These are phyloP conservation scores for Pisolithus thermaeus DNA, from an alignment of 1,284 basidiomycete genomes.

Conservation along the genomic window DNA sequence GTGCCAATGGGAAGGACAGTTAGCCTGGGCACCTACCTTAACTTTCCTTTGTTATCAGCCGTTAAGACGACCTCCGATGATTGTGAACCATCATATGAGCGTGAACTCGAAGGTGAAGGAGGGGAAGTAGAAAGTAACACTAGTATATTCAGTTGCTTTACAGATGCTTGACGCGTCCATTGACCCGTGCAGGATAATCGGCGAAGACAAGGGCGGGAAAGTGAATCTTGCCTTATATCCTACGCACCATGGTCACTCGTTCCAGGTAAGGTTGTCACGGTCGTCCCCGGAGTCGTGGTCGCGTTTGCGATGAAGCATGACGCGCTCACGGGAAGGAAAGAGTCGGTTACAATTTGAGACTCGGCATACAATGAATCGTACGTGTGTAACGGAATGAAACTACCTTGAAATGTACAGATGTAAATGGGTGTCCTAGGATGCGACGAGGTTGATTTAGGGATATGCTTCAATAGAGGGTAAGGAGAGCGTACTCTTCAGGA, in stretches of 20 bases:
- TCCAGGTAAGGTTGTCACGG: constrained; percentile 69
- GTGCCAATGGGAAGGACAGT: too few species aligned
- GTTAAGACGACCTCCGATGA: too few species aligned
- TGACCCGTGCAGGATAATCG: background rate
- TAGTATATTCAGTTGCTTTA: constrained; percentile 52
- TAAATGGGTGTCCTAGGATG: constrained; percentile 63
- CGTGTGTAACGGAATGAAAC: background rate
- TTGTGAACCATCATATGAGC: constrained; percentile 80
- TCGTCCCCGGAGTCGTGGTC: constrained; percentile 62
- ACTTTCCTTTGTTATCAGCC: too few species aligned
- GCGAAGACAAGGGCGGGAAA: background rate
- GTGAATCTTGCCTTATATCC: background rate
- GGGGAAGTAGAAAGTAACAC: constrained; percentile 76
- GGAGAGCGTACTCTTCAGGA: constrained; percentile 22
- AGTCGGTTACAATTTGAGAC: constrained; percentile 60
- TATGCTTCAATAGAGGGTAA: constrained; percentile 35
- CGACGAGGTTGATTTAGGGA: background rate
- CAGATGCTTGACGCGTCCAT: background rate
- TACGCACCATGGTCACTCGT: constrained; percentile 33
- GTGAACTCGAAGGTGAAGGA: constrained; percentile 49
- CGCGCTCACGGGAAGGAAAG: constrained; percentile 64
- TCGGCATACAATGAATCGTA: constrained; percentile 1
- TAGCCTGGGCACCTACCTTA: too few species aligned
- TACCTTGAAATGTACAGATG: constrained; percentile 54
- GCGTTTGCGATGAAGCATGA: constrained; percentile 66